phyloP scores from a whole-genome alignment of 192 early-diverging fungal species.

The Linnemannia hyalina region DNA sequence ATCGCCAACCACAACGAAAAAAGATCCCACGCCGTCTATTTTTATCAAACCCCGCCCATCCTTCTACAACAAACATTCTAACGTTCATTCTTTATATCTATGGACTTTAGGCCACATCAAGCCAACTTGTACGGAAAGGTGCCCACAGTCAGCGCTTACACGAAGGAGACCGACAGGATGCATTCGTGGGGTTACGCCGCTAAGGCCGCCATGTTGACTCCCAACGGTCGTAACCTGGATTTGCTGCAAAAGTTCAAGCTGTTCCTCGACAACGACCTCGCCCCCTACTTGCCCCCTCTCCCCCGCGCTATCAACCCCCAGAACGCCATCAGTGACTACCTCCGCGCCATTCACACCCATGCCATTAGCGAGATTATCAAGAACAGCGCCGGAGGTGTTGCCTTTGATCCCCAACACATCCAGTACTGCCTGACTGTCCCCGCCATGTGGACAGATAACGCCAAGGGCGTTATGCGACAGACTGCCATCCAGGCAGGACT shows the following conservation, averaged over 20 bases:
- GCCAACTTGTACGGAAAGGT: slow-evolving; percentile 62
- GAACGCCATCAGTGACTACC: slow-evolving; percentile 64
- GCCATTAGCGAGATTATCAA: slow-evolving; percentile 58
- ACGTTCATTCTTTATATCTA: neutral
- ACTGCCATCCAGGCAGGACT: slow-evolving; percentile 65
- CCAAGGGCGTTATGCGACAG: slow-evolving; percentile 68
- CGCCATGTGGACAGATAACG: slow-evolving; percentile 67
- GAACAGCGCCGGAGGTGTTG: slow-evolving; percentile 55
- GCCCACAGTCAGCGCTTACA: slow-evolving; percentile 64
- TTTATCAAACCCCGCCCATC: neutral
- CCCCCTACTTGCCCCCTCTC: slow-evolving; percentile 58
- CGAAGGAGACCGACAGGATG: slow-evolving; percentile 56
- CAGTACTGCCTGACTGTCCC: slow-evolving; percentile 66
- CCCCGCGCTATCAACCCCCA: slow-evolving; percentile 58
- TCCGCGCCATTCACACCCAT: slow-evolving; percentile 60
- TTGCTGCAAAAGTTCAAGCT: slow-evolving; percentile 64
- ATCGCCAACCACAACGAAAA: neutral
- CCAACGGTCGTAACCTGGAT: slow-evolving; percentile 52
- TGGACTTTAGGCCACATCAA: slow-evolving; percentile 19
- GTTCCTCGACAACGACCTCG: slow-evolving; percentile 62
- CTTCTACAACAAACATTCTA: neutral
- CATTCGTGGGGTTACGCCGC: slow-evolving; percentile 62
- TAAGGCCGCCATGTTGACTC: slow-evolving; percentile 57
- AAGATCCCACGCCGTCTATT: slow-evolving; percentile 3
- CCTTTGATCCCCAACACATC: slow-evolving; percentile 55